Conservation (phyloP, 2,329 filamentous ascomycete species). For the Huntiella savannae region DNA sequence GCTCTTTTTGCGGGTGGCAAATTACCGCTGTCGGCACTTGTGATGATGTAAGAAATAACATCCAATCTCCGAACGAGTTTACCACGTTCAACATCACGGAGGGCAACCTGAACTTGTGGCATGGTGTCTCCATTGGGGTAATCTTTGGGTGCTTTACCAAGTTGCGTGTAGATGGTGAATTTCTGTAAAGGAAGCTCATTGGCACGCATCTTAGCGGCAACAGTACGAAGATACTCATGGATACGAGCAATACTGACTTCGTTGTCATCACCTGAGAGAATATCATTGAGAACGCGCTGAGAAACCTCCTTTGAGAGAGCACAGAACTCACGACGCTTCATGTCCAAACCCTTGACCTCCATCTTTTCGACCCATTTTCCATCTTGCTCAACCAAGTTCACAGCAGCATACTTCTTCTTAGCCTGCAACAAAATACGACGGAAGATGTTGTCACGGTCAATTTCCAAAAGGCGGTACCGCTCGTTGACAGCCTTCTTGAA, state of each 20-base stretch:
- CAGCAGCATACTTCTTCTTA: constrained; percentile 98
- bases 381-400: constrained; percentile 78
- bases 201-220: constrained; percentile 73
- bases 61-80: constrained; percentile 83
- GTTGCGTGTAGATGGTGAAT: constrained; percentile 95
- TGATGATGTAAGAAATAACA: constrained; percentile 91
- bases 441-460: constrained; percentile 97
- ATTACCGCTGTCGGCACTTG: constrained; percentile 42
- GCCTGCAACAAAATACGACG: constrained; percentile 80
- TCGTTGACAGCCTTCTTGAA: constrained; percentile 95
- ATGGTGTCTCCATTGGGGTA: constrained; percentile 90
- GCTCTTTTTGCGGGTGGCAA: constrained; percentile 74
- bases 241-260: constrained; percentile 77
- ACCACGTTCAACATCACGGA: constrained; percentile 70
- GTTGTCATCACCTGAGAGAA: constrained; percentile 81
- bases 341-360: constrained; percentile 95
- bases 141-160: constrained; percentile 81
- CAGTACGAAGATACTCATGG: constrained; percentile 77
- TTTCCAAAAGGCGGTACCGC: constrained; percentile 78
- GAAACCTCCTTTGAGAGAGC: constrained; percentile 90
- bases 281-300: constrained; percentile 73
- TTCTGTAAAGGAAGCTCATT: constrained; percentile 57
- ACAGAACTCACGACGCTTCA: constrained; percentile 95
- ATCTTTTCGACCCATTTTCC: constrained; percentile 87
- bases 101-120: constrained; percentile 91